Evolutionary conservation across 495 filamentous ascomycete genomes (phyloP).

Genomic region (Penicillium cosmopolitanum): DNA sequence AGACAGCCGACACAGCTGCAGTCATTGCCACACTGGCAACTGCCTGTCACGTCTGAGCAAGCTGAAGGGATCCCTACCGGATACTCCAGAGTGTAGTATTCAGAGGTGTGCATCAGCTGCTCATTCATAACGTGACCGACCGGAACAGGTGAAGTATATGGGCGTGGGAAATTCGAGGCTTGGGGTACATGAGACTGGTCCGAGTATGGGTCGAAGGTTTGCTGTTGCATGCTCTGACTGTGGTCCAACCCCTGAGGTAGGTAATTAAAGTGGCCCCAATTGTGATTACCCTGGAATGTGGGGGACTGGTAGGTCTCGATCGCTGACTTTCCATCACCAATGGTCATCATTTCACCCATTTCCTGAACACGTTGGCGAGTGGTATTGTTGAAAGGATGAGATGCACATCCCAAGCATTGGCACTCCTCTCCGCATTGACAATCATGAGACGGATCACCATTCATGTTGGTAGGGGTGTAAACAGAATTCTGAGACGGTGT

Average conservation of each 20-base stretch:
- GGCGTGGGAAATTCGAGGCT: slow-evolving; percentile 25
- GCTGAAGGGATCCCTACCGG: slow-evolving; percentile 42
- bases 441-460: slow-evolving; percentile 43
- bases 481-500: slow-evolving; percentile 16
- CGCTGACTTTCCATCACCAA: slow-evolving; percentile 27
- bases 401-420: slow-evolving; percentile 68
- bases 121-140: slow-evolving; percentile 29
- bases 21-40: slow-evolving; percentile 53
- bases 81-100: slow-evolving; percentile 53
- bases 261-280: neutral
- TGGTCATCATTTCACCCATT: slow-evolving; percentile 49
- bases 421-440: slow-evolving; percentile 70
- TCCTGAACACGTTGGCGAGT: slow-evolving; percentile 66
- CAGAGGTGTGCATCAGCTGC: slow-evolving; percentile 46
- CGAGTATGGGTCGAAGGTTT: slow-evolving; percentile 11
- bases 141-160: slow-evolving; percentile 34
- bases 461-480: slow-evolving; percentile 15
- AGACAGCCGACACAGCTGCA: slow-evolving; percentile 56
- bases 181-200: slow-evolving; percentile 1
- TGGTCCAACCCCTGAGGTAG: neutral
- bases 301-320: slow-evolving; percentile 26
- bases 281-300: neutral
- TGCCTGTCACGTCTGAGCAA: slow-evolving; percentile 49
- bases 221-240: neutral
- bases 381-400: slow-evolving; percentile 74